Base-by-base conservation (phyloP, 2,329 filamentous ascomycete genomes). In the Aureobasidium sp. region DNA sequence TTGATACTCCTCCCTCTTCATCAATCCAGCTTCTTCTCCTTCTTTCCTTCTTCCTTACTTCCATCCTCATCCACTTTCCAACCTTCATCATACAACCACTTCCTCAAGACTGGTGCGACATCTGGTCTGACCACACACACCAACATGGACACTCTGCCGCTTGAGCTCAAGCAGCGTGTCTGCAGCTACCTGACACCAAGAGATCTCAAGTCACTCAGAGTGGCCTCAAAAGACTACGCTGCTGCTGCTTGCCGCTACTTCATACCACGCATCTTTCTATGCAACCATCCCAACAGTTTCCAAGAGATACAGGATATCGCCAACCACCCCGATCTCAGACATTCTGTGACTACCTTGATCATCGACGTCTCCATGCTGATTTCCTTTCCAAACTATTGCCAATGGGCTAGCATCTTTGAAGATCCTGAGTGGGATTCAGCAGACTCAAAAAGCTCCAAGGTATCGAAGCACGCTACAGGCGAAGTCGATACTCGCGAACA, bases 191-290 rank as follows among this genome's bases (percentile, higher is more conserved):
- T 55, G 7, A 15, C 48, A 3, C 29, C 49, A 9, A 29, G 25
- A 47, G 59, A 61, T 47, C 48, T 61, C 39, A 61, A 61, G 27
- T 36, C 37, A 7, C 37, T 61, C 22, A 44, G 59, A 11, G 9
- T 61, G 7, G 5, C 41, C 0, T 59, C 55, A 7, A 59, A 14
- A 3, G 34, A 2, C 31, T 49, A 15, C 4, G 14, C 31, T 3
- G n/a, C 9, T 3, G 55, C 55, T 2, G 20, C 55, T n/a, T 37
- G 20, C 31, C 44, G 44, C 12, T 29, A 59, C 15, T 2, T 59
- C 7, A 3, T 45, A 2, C 20, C 27, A 2, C 42, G 55, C 12
- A 20, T 59, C 55, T 48, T 59, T 9, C 20, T 59, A 1, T 25
- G 17, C 55, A 44, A 59, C 7, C 22, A 59, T 12, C 31, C 29